Conservation (phyloP, 805 yeast species). For the Schwanniomyces occidentalis region DNA sequence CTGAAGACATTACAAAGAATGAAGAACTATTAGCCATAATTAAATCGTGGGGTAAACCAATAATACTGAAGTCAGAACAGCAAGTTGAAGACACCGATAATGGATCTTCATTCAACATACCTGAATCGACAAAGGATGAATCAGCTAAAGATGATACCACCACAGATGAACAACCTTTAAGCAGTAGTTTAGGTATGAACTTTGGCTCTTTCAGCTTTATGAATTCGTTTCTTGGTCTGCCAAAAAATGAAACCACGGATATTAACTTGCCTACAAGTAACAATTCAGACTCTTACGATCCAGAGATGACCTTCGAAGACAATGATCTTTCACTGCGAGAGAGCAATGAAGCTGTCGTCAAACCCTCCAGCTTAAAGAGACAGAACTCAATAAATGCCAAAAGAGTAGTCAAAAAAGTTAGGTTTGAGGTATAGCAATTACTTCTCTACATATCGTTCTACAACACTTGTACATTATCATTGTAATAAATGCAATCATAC, state of each 20-base stretch:
- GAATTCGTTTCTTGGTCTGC: constrained; percentile 14
- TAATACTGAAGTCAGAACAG: constrained; percentile 7
- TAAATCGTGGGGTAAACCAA: constrained; percentile 23
- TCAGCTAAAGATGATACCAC: constrained; percentile 12
- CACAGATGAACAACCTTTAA: constrained; percentile 10
- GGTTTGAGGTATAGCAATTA: constrained; percentile 21
- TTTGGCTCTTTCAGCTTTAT: constrained; percentile 18
- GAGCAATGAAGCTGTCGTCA: not conserved
- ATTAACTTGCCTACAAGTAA: constrained; percentile 3
- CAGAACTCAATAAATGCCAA: constrained; percentile 9
- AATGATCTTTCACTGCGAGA: no score
- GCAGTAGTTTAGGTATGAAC: constrained; percentile 22
- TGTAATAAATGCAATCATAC: no score
- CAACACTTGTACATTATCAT: no score
- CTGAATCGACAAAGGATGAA: constrained; percentile 4
- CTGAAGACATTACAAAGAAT: constrained; percentile 11
- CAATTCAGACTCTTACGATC: constrained; percentile 23
- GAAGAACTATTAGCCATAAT: constrained; percentile 10
- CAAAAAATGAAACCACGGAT: constrained; percentile 14
- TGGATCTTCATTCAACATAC: no score
- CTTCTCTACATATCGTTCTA: no score
- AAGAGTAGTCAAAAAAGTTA: constrained; percentile 27
- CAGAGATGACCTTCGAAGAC: constrained; percentile 13
- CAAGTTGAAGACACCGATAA: constrained; percentile 1
- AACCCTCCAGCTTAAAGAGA: constrained; percentile 20